Evolutionary conservation across 495 filamentous ascomycete species (phyloP).

Genomic region (Aspergillus conjunctus): DNA sequence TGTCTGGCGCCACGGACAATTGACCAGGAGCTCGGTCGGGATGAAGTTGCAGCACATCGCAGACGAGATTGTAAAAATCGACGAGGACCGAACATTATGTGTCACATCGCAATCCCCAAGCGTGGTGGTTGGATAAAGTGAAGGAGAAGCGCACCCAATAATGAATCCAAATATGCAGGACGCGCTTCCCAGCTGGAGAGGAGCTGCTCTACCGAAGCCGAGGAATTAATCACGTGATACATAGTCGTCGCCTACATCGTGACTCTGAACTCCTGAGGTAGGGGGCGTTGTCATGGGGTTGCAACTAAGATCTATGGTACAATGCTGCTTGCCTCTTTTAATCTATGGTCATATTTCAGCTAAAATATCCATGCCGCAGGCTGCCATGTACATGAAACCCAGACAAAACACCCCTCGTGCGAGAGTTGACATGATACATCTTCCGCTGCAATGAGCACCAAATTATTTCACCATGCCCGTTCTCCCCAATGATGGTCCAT

Average conservation of each 20-base stretch:
- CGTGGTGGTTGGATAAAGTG: neutral
- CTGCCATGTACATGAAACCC: too few species aligned
- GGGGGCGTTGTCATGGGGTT: neutral
- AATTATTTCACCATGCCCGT: neutral
- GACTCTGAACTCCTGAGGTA: neutral
- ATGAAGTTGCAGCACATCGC: conserved; percentile 17
- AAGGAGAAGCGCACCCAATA: neutral
- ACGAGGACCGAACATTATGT: conserved; percentile 36
- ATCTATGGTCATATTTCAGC: too few species aligned
- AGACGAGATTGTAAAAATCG: conserved; percentile 31
- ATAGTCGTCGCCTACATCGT: neutral
- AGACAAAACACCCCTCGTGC: too few species aligned
- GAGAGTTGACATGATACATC: too few species aligned
- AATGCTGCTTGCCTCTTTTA: too few species aligned
- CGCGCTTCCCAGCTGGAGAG: too few species aligned
- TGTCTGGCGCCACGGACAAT: conserved; percentile 23
- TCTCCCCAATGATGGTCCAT: neutral
- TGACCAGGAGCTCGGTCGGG: conserved; percentile 8
- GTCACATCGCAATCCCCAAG: conserved; percentile 28
- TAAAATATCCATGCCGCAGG: too few species aligned
- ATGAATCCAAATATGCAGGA: neutral
- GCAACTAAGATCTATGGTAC: neutral
- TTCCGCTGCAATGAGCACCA: too few species aligned
- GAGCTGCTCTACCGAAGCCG: neutral
- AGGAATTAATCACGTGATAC: neutral